phyloP scores from a whole-genome alignment of 345 rosid genomes.

The Heritiera fomes region DNA sequence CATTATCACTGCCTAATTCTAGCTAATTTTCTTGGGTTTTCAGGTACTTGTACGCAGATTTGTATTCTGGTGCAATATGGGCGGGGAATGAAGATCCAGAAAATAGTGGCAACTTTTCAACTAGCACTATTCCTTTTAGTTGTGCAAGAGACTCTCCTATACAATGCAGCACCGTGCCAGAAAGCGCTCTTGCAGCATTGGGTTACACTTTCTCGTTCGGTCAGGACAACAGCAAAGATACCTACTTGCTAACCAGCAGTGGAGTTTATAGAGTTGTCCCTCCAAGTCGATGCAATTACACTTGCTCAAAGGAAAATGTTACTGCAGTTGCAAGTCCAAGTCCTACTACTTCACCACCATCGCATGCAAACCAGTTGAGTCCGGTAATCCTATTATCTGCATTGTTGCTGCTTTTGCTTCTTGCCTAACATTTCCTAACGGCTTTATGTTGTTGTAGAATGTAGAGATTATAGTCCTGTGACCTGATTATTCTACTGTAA shows the following conservation, averaged over 20 bases:
- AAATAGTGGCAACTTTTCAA: conserved; percentile 75
- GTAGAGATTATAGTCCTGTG: neutral
- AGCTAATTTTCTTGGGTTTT: neutral
- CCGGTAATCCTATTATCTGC: conserved; percentile 38
- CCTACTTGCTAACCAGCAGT: conserved; percentile 55
- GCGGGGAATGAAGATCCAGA: conserved; percentile 63
- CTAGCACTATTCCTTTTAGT: conserved; percentile 48
- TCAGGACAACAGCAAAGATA: conserved; percentile 75
- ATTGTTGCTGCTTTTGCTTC: conserved; percentile 42
- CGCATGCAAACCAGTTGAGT: conserved; percentile 39
- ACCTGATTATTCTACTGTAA: no score
- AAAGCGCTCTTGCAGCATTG: conserved; percentile 53
- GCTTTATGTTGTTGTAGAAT: neutral
- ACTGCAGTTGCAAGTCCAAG: conserved; percentile 35
- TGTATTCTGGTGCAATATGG: conserved; percentile 72
- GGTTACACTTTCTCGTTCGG: conserved; percentile 82
- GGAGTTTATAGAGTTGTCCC: conserved; percentile 82
- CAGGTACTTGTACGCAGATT: conserved; percentile 90
- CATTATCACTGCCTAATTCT: no score
- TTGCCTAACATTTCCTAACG: conserved; percentile 24
- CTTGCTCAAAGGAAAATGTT: conserved; percentile 70
- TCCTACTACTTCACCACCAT: conserved; percentile 48
- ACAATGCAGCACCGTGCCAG: conserved; percentile 54
- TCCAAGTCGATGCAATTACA: conserved; percentile 80
- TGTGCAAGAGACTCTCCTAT: conserved; percentile 78